Evolutionary conservation across 192 early-diverging fungal genomes (phyloP).

Genomic region (Linnemannia zychae): DNA sequence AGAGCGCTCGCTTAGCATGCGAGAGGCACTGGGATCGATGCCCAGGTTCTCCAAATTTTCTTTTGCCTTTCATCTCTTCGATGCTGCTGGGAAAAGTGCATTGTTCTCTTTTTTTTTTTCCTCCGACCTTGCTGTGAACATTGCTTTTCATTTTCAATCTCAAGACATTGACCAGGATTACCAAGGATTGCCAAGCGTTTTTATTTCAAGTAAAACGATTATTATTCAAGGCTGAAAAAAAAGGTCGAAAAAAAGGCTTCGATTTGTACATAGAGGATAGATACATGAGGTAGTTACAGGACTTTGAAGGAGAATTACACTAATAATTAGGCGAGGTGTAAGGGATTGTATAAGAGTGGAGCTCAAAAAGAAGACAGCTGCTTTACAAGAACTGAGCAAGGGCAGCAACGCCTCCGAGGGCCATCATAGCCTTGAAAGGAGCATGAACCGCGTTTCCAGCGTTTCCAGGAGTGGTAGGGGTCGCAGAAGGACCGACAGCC

Average conservation of each 20-base stretch:
- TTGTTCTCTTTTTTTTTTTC: background rate
- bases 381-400: conserved; percentile 35
- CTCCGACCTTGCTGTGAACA: background rate
- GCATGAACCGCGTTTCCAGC: conserved; percentile 16
- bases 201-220: background rate
- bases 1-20: conserved; percentile 74
- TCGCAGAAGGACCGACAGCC: background rate
- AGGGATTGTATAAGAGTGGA: background rate
- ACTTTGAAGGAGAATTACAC: background rate
- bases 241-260: background rate
- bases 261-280: background rate
- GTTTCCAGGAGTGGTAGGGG: background rate
- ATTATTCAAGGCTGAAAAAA: background rate
- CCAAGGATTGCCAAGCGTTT: background rate
- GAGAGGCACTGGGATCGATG: conserved; percentile 71
- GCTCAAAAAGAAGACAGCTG: background rate
- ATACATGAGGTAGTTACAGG: background rate
- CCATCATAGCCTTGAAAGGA: conserved; percentile 28
- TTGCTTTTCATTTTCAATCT: no score
- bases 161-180: no score
- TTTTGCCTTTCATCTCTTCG: background rate
- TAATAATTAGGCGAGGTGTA: background rate
- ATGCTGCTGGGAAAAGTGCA: no score
- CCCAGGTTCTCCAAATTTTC: conserved; percentile 65
- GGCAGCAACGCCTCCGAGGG: conserved; percentile 23